Percentiles rank a stretch among this genome's conserved stretches.
Evolutionary conservation across 768 basidiomycete genomes (phyloP).

Genomic region (Mycena belliarum): DNA sequence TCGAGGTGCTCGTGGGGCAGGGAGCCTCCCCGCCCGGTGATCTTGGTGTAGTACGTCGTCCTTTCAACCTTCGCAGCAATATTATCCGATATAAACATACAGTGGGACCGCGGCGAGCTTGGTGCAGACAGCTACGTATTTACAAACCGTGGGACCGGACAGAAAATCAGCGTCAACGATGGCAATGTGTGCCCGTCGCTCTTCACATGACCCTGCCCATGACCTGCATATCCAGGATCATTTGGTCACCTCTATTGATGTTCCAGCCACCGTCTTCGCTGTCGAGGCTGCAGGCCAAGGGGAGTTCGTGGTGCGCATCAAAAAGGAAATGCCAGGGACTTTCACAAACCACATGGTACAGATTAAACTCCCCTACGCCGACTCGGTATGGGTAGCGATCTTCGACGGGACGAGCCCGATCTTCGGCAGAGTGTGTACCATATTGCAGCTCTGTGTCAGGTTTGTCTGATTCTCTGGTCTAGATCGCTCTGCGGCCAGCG

Average conservation of each 20-base stretch:
- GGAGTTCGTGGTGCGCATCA: slow-evolving; percentile 6
- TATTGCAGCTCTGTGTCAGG: neutral
- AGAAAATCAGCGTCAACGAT: slow-evolving; percentile 3
- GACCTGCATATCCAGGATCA: slow-evolving; percentile 1
- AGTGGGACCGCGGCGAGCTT: slow-evolving; percentile 9
- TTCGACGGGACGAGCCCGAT: slow-evolving; percentile 10
- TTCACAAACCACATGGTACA: slow-evolving; percentile 1
- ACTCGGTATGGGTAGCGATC: slow-evolving; percentile 5
- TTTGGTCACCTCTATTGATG: slow-evolving; percentile 3
- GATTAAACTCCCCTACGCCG: slow-evolving; percentile 7
- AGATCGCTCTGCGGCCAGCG: slow-evolving; percentile 7
- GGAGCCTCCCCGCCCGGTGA: slow-evolving; percentile 1
- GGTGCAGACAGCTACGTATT: slow-evolving; percentile 5
- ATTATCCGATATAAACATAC: neutral
- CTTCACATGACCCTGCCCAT: neutral
- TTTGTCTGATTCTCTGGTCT: slow-evolving; percentile 7
- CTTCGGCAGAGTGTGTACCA: slow-evolving; percentile 10
- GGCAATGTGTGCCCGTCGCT: neutral
- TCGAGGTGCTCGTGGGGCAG: slow-evolving; percentile 1
- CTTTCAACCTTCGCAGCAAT: neutral
- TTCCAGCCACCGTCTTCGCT: slow-evolving; percentile 2
- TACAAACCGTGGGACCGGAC: slow-evolving; percentile 2
- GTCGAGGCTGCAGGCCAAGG: slow-evolving; percentile 3
- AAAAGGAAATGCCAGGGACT: neutral
- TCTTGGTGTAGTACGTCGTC: slow-evolving; percentile 4